Evolutionary conservation across 805 yeast genomes (phyloP), one percentile per base, ranked within the genome.

Genomic region (Schizosaccharomyces osmophilus): DNA sequence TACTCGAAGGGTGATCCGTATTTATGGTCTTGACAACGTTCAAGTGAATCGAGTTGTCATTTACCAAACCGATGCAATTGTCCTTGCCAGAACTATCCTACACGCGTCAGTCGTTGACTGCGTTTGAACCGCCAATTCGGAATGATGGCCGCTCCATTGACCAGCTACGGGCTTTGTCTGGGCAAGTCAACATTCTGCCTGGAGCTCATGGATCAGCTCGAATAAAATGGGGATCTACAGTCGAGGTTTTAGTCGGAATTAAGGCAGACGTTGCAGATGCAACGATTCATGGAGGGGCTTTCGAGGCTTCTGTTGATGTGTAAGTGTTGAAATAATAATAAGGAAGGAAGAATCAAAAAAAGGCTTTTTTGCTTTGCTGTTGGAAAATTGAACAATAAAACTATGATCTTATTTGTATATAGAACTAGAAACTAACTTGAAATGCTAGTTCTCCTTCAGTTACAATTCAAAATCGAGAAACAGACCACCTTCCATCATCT

Each of bases 211-310:
- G 60, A 19, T 57, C 60, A 17, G 60, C 48, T 8, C 43, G 60
- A 6, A 22, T 57, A 19, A 41, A 36, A 39, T 57, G 60, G 42
- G 63, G 62, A 22, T 63, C 45, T 17, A 17, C 51, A 13, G 42
- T 32, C 1, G 59, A 62, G 43, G 6, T 45, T 17, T 17, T 51
- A 13, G 65, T 54, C 3, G 45, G 39, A 19, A 13, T 58, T 51
- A 48, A 24, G 19, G 60, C 48, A 32, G 57, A 61, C 4, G 31
- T 31, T 6, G 58, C 29, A 5, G 57, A 51, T 9, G 57, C 57
- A 4, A 24, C 57, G 11, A 22, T 17, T 17, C 36, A 29, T 2
- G 57, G 57, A n/a, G 57, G 57, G 11, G n/a, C 31, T 4, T 51
- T 24, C 24, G n/a, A 19, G 19, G 57, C 57, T 24, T 51, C 57